phyloP scores from a whole-genome alignment of 768 basidiomycete species.

The Trametes punicea region DNA sequence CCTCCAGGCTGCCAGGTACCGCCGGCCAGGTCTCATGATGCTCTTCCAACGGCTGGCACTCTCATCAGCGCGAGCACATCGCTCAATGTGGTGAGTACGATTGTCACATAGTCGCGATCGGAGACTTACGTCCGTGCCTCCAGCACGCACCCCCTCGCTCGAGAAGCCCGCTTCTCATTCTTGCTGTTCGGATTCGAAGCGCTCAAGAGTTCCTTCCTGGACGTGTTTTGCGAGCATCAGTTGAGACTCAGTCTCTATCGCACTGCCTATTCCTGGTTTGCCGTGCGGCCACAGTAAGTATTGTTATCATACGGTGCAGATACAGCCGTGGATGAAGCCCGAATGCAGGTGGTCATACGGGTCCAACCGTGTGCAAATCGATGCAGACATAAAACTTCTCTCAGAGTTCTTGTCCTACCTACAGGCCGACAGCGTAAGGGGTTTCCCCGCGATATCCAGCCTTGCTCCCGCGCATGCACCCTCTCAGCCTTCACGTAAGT shows the following conservation, averaged over 20 bases:
- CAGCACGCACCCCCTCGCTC: constrained; percentile 89
- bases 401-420: constrained; percentile 80
- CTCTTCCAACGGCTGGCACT: constrained; percentile 82
- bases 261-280: constrained; percentile 89
- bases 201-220: constrained; percentile 82
- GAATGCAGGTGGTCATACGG: constrained; percentile 87
- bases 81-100: constrained; percentile 63
- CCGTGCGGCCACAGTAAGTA: constrained; percentile 85
- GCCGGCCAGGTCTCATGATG: constrained; percentile 78
- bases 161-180: constrained; percentile 88
- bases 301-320: neutral
- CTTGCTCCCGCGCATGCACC: constrained; percentile 47
- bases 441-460: constrained; percentile 56
- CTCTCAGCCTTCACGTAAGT: constrained; percentile 29
- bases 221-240: constrained; percentile 73
- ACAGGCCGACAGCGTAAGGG: constrained; percentile 68
- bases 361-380: constrained; percentile 87
- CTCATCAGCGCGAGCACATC: constrained; percentile 69
- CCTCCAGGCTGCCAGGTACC: constrained; percentile 90
- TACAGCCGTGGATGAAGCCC: neutral
- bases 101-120: neutral
- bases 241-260: constrained; percentile 74
- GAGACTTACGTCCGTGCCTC: neutral
- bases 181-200: constrained; percentile 92
- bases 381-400: constrained; percentile 83